Evolutionary conservation across 352 stramenopile genomes (phyloP).

Genomic region (Heterotrichella gracilis): DNA sequence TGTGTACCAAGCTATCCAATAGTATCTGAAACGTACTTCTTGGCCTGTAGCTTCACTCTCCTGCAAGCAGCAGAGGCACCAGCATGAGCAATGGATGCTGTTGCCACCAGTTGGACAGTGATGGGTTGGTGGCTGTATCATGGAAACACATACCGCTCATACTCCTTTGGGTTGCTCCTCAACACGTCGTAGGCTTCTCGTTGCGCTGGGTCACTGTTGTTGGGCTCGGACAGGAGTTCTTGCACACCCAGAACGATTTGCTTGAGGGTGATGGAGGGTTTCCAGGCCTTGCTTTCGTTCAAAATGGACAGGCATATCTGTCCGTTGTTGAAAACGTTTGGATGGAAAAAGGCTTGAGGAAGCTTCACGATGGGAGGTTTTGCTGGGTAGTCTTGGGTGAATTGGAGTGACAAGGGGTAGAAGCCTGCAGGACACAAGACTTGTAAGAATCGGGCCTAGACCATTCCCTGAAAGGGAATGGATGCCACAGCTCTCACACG

Average conservation of each 20-base stretch:
- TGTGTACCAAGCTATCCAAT: too few species aligned
- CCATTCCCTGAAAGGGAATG: neutral
- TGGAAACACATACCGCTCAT: slow-evolving; percentile 48
- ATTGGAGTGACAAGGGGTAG: slow-evolving; percentile 39
- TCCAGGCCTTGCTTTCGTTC: slow-evolving; percentile 53
- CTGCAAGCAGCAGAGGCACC: too few species aligned
- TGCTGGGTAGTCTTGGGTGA: slow-evolving; percentile 45
- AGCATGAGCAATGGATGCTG: too few species aligned
- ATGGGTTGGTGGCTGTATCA: too few species aligned
- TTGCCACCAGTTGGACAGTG: too few species aligned
- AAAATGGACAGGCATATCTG: slow-evolving; percentile 47
- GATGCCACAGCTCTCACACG: neutral
- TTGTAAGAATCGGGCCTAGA: neutral
- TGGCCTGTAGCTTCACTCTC: too few species aligned
- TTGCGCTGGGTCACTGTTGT: slow-evolving; percentile 45
- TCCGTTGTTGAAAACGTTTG: slow-evolving; percentile 44
- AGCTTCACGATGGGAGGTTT: slow-evolving; percentile 48
- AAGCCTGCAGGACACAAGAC: slow-evolving; percentile 43
- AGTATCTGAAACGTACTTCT: too few species aligned
- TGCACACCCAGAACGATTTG: slow-evolving; percentile 52
- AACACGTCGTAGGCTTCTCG: slow-evolving; percentile 45
- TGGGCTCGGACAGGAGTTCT: slow-evolving; percentile 41
- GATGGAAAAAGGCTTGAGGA: slow-evolving; percentile 40
- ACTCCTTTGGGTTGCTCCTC: slow-evolving; percentile 47
- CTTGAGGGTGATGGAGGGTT: slow-evolving; percentile 49